Conservation (phyloP, 179 eudicot species). For the Dionaea muscipula region DNA sequence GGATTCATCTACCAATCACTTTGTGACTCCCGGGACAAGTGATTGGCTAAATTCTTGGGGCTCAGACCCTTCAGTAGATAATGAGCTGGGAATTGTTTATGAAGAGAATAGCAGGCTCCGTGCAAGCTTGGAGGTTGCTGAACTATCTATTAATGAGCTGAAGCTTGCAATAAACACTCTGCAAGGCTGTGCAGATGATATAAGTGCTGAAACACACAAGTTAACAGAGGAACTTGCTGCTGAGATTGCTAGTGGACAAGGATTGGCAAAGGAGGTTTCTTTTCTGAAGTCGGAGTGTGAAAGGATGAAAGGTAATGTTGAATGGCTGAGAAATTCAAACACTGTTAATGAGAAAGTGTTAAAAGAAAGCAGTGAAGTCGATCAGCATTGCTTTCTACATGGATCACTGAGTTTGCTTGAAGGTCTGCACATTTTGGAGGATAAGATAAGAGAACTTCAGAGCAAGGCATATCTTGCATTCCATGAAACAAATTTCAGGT, state of each 20-base stretch:
- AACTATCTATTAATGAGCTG: constrained; percentile 57
- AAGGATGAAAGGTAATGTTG: constrained; percentile 57
- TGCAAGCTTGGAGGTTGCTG: constrained; percentile 56
- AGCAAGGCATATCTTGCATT: constrained; percentile 40
- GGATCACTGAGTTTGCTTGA: constrained; percentile 32
- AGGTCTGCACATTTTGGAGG: constrained; percentile 44
- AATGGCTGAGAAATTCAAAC: constrained; percentile 37
- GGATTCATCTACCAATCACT: constrained; percentile 29
- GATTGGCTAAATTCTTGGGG: constrained; percentile 51
- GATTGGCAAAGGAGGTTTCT: constrained; percentile 57
- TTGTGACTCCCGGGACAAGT: constrained; percentile 26
- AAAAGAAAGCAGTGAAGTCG: constrained; percentile 14
- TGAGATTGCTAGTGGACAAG: constrained; percentile 53
- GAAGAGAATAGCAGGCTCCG: constrained; percentile 64
- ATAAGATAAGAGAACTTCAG: constrained; percentile 51
- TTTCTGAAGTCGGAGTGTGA: constrained; percentile 58
- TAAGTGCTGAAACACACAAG: constrained; percentile 55
- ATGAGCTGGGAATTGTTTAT: constrained; percentile 41
- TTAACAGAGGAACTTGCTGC: constrained; percentile 38
- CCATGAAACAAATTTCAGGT: constrained; percentile 40
- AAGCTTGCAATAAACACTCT: constrained; percentile 56
- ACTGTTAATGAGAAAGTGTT: constrained; percentile 23
- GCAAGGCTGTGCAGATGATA: constrained; percentile 48
- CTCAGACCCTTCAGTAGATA: constrained; percentile 40
- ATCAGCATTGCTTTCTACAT: constrained; percentile 16